Base-by-base conservation (phyloP, 176 grass and related monocot genomes). In the Cenchrus fungigraminus region DNA sequence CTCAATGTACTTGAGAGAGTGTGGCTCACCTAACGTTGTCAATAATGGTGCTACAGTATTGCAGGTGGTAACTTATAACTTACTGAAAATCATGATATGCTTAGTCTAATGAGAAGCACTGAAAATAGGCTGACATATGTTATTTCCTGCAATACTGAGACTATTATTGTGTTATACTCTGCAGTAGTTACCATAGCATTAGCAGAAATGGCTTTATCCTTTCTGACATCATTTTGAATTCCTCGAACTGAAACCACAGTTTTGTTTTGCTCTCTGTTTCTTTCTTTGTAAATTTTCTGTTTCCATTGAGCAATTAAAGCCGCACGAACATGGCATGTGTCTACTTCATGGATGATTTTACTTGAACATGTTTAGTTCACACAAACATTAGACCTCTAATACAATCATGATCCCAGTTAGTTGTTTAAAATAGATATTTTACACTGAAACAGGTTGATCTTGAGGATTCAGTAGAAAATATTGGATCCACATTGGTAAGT, bases 401-500 rank as follows among this genome's bases (percentile, higher is more conserved):
- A 13, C 34, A 37, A 59, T 31, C 59, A 14, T 47, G 37, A 19
- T 10, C 37, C 14, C 45, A 52, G 46, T 65, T 82, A 71, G 20
- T 70, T 11, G 25, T 16, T 65, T 67, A 19, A 32, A 32, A 77
- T 43, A 7, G 16, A 31, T 60, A 20, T 71, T 54, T 72, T 43
- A 13, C 37, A 60, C 77, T 45, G 74, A 19, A 73, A 77, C 28
- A 88, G 78, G 91, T 86, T 44, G 79, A 86, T 49, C 57, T 85
- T 40, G 65, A 86, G 44, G 89, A 85, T 72, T 73, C 81, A 74
- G 87, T 91, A 70, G 46, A 79, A 84, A 86, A 84, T 76, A 83
- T 89, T 84, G 84, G 83, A 40, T 71, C 83, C 14, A 91, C 82
- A 61, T 70, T 90, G 14, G 85, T 89, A 22, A 86, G 79, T 47